Evolutionary conservation across 768 basidiomycete genomes (phyloP).

Genomic region (Pleurotus tuber-regium): DNA sequence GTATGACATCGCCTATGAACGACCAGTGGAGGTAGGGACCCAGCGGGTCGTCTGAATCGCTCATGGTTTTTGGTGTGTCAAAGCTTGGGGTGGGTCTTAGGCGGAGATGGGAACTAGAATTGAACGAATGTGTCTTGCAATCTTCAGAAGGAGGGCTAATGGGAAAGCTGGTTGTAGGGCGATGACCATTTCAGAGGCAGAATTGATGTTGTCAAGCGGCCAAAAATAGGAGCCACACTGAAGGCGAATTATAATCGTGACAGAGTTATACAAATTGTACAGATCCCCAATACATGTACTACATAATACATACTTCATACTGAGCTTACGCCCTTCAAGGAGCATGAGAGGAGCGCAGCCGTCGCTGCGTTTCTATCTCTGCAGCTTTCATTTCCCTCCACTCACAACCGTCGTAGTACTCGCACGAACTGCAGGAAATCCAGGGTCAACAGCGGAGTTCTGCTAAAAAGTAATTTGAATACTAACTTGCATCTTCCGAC

Average conservation of each 20-base stretch:
- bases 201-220: not conserved
- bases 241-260: no score
- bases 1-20: slow-evolving; percentile 35
- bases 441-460: not conserved
- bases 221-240: not conserved
- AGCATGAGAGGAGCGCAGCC: not conserved
- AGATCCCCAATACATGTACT: no score
- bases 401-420: slow-evolving; percentile 75
- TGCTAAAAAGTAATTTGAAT: not conserved
- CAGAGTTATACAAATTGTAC: no score
- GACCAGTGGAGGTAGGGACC: slow-evolving; percentile 37
- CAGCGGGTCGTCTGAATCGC: not conserved
- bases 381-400: slow-evolving; percentile 64
- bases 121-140: not conserved
- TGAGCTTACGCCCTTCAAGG: not conserved
- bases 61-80: not conserved
- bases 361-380: slow-evolving; percentile 23
- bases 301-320: no score
- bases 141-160: not conserved
- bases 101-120: not conserved
- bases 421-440: slow-evolving; percentile 52
- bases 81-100: not conserved
- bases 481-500: slow-evolving; percentile 68
- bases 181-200: not conserved
- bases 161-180: not conserved